These are phyloP conservation scores for Fusarium gaditjirri DNA, from an alignment of 2,329 filamentous ascomycete species.

Conservation along the genomic window DNA sequence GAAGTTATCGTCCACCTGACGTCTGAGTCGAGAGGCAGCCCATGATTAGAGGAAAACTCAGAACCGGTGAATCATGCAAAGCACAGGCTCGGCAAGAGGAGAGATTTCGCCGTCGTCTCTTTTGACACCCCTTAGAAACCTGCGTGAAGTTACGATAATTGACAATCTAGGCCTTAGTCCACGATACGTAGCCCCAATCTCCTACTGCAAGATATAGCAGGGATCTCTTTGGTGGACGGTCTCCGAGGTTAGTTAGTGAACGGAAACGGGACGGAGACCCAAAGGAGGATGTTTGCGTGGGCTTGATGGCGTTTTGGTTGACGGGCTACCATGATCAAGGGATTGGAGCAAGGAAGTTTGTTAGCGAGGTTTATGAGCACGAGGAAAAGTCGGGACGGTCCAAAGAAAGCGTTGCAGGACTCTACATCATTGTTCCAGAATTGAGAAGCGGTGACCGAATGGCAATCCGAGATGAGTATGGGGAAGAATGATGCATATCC, in stretches of 20 bases:
- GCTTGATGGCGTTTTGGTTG: neutral
- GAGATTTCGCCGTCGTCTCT: slow-evolving; percentile 18
- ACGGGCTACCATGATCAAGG: slow-evolving; percentile 2
- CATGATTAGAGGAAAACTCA: slow-evolving; percentile 4
- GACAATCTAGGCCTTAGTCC: slow-evolving; percentile 7
- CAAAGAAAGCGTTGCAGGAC: slow-evolving; percentile 5
- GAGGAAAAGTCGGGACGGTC: slow-evolving; percentile 44
- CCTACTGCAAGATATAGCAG: slow-evolving; percentile 24
- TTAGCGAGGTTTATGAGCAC: slow-evolving; percentile 24
- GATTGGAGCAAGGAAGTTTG: neutral
- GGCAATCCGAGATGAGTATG: slow-evolving; percentile 14
- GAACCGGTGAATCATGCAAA: slow-evolving; percentile 23
- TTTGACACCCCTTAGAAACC: slow-evolving; percentile 3
- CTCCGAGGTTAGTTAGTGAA: slow-evolving; percentile 20
- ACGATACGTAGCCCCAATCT: slow-evolving; percentile 18
- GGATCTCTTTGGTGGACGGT: slow-evolving; percentile 24
- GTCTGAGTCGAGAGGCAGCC: slow-evolving; percentile 35
- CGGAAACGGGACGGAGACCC: slow-evolving; percentile 9
- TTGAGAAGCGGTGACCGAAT: slow-evolving; percentile 36
- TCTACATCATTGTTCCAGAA: slow-evolving; percentile 22
- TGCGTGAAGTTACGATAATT: slow-evolving; percentile 30
- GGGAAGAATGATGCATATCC: slow-evolving; percentile 4
- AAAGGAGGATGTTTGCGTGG: neutral
- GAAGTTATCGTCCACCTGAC: slow-evolving; percentile 39
- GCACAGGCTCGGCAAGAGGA: slow-evolving; percentile 22